These are phyloP conservation scores for Canavalia ensiformis DNA, from an alignment of 306 rosid genomes.

Conservation along the genomic window DNA sequence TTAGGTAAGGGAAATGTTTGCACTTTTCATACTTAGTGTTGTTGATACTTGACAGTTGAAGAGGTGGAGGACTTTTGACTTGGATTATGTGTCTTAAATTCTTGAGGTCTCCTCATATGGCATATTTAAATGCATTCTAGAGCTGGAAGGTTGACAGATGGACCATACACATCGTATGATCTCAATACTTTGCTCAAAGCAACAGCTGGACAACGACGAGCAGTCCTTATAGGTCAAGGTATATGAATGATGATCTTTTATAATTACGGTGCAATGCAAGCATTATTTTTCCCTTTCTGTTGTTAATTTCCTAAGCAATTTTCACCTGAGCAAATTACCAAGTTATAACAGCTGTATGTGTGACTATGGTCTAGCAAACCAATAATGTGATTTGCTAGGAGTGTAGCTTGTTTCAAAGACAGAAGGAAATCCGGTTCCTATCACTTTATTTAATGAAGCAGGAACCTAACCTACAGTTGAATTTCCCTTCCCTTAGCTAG, in stretches of 20 bases:
- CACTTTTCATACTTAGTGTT: not conserved
- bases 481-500: not conserved
- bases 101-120: constrained; percentile 27
- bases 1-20: constrained; percentile 68
- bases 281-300: not conserved
- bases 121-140: constrained; percentile 56
- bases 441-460: not conserved
- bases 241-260: constrained; percentile 40
- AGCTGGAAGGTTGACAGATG: constrained; percentile 96
- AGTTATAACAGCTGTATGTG: not conserved
- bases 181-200: constrained; percentile 91
- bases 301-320: constrained; percentile 12
- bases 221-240: constrained; percentile 96
- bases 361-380: constrained; percentile 18
- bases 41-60: constrained; percentile 25
- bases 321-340: not conserved
- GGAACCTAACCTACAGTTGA: not conserved
- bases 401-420: not conserved
- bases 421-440: not conserved
- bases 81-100: constrained; percentile 7
- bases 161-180: constrained; percentile 98
- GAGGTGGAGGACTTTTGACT: constrained; percentile 25
- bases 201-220: constrained; percentile 92
- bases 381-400: constrained; percentile 2
- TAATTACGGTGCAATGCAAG: not conserved